Evolutionary conservation across 179 eudicot species (phyloP).

Genomic region (Pouteria campechiana): DNA sequence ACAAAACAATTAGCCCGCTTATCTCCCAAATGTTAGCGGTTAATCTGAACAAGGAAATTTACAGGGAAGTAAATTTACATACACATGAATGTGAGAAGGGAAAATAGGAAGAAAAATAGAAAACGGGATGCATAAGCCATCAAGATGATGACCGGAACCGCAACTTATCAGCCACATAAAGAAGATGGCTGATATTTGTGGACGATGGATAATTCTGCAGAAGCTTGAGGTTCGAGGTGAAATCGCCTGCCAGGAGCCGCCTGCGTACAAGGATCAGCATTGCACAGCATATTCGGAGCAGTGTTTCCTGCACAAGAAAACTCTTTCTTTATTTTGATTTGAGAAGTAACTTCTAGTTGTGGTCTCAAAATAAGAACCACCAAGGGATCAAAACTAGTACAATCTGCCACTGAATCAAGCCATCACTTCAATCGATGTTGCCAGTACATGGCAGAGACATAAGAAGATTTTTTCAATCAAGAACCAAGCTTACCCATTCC

Average conservation of each 20-base stretch:
- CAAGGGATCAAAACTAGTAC: not conserved
- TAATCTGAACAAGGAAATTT: too few species aligned
- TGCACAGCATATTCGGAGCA: constrained; percentile 91
- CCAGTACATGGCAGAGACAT: too few species aligned
- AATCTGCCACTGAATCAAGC: not conserved
- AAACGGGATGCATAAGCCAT: too few species aligned
- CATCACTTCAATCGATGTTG: not conserved
- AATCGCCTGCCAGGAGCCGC: constrained; percentile 94
- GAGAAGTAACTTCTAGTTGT: too few species aligned
- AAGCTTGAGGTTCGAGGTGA: constrained; percentile 86
- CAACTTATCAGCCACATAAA: constrained; percentile 86
- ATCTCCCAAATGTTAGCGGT: too few species aligned
- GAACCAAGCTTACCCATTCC: too few species aligned
- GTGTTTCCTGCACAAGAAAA: constrained; percentile 89
- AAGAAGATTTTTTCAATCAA: too few species aligned
- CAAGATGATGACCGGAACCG: constrained; percentile 17
- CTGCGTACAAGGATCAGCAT: constrained; percentile 87
- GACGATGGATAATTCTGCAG: constrained; percentile 82
- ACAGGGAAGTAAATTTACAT: too few species aligned
- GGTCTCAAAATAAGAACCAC: not conserved
- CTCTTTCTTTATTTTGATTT: too few species aligned
- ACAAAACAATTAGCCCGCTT: too few species aligned
- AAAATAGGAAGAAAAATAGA: too few species aligned
- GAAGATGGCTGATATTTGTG: constrained; percentile 83
- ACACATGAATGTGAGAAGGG: too few species aligned